These are phyloP conservation scores for Parathielavia appendiculata DNA, from an alignment of 495 filamentous ascomycete species.

Conservation along the genomic window DNA sequence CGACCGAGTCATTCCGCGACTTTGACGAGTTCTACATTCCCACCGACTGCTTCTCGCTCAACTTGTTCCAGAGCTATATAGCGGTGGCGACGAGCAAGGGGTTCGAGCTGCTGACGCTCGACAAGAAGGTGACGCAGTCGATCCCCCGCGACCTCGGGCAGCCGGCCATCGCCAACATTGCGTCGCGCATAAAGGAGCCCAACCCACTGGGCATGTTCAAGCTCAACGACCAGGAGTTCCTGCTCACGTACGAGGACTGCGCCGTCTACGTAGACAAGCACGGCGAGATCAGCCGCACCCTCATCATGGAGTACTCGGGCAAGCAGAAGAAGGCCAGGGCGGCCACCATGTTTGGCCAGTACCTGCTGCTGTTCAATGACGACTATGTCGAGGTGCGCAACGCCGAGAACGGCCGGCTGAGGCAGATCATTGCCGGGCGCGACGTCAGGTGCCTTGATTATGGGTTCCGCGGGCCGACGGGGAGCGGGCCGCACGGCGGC, in stretches of 20 bases:
- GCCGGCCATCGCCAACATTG: constrained; percentile 72
- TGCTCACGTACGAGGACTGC: constrained; percentile 91
- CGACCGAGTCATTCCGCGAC: constrained; percentile 93
- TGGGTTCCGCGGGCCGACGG: constrained; percentile 57
- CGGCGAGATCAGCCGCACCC: constrained; percentile 83
- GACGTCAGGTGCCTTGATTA: constrained; percentile 88
- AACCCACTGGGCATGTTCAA: constrained; percentile 94
- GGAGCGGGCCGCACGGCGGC: constrained; percentile 21
- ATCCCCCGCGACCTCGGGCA: constrained; percentile 74
- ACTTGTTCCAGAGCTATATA: constrained; percentile 89
- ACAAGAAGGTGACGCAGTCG: constrained; percentile 89
- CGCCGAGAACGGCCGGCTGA: constrained; percentile 86
- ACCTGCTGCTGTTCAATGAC: constrained; percentile 75
- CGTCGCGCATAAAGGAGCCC: constrained; percentile 69
- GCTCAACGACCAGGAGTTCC: constrained; percentile 84
- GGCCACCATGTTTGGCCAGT: constrained; percentile 73
- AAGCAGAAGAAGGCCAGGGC: constrained; percentile 70
- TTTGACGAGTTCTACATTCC: constrained; percentile 99
- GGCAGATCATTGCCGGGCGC: constrained; percentile 88
- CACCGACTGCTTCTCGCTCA: constrained; percentile 89
- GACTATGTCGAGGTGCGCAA: constrained; percentile 96
- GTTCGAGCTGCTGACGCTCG: constrained; percentile 93
- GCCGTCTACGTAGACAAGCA: constrained; percentile 98
- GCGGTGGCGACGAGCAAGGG: constrained; percentile 85
- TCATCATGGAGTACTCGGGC: constrained; percentile 97